Percentiles rank a stretch among this genome's conserved stretches.
These are phyloP conservation scores for Pichia rugopelliculosa DNA, from an alignment of 805 yeast genomes.

Conservation along the genomic window DNA sequence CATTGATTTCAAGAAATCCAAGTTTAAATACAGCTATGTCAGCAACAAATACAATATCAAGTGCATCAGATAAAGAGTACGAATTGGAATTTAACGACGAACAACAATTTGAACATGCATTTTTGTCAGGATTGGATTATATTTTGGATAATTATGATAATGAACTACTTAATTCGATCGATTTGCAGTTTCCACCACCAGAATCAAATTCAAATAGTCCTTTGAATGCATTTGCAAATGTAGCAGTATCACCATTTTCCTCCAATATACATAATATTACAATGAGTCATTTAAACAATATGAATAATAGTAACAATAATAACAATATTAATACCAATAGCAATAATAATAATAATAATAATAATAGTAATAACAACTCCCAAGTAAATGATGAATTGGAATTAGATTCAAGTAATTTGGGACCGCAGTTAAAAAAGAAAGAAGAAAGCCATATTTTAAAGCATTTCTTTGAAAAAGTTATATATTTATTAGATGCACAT, in stretches of 20 bases:
- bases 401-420: slow-evolving; percentile 23
- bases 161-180: slow-evolving; percentile 2
- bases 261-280: background rate
- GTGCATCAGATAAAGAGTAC: background rate
- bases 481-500: slow-evolving; percentile 50
- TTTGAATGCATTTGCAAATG: background rate
- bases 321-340: background rate
- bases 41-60: background rate
- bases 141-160: slow-evolving; percentile 17
- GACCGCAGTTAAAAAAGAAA: slow-evolving; percentile 7
- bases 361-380: no score
- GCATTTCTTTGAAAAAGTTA: slow-evolving; percentile 47
- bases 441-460: slow-evolving; percentile 50
- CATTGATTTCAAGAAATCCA: background rate
- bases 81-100: slow-evolving; percentile 19
- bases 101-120: slow-evolving; percentile 25
- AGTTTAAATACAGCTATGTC: background rate
- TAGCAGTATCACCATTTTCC: background rate
- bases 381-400: background rate
- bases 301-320: background rate
- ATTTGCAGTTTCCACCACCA: background rate
- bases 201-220: background rate
- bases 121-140: slow-evolving; percentile 28
- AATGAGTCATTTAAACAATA: background rate
- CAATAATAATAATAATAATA: background rate